Conservation (phyloP, 257 asterid species). For the Nicotiana knightiana region DNA sequence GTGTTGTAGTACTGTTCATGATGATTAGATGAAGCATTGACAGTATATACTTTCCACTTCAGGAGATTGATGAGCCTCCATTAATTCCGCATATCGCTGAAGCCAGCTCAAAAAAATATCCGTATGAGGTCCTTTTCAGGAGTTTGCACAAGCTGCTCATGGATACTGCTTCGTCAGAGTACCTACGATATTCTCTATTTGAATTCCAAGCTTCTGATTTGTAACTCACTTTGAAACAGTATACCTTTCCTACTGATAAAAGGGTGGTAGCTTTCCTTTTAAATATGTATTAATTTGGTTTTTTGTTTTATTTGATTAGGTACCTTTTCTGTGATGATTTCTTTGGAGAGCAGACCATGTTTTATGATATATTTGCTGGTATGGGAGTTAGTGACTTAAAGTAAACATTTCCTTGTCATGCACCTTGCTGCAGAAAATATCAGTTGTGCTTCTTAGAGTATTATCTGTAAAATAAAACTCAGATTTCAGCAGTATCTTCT, state of each 20-base stretch:
- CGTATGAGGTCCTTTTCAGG: slow-evolving; percentile 99
- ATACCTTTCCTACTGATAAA: neutral
- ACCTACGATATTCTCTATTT: slow-evolving; percentile 18
- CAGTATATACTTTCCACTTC: slow-evolving; percentile 13
- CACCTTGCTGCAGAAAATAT: slow-evolving; percentile 2
- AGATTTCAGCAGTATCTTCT: neutral
- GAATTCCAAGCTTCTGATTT: slow-evolving; percentile 8
- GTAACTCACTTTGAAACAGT: neutral
- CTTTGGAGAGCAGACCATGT: slow-evolving; percentile 89
- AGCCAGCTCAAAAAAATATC: slow-evolving; percentile 91
- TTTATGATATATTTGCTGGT: slow-evolving; percentile 94
- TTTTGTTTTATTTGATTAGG: slow-evolving; percentile 39
- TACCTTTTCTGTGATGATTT: slow-evolving; percentile 97
- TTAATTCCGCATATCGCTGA: slow-evolving; percentile 98
- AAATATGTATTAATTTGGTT: slow-evolving; percentile 7
- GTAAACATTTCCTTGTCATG: neutral
- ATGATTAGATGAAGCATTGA: neutral
- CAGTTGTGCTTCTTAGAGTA: neutral
- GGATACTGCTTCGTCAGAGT: slow-evolving; percentile 99
- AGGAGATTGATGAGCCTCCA: slow-evolving; percentile 99
- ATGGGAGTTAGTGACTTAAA: slow-evolving; percentile 12
- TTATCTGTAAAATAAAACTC: neutral
- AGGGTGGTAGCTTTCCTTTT: neutral
- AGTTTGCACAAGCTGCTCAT: slow-evolving; percentile 97
- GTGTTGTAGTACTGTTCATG: neutral